Evolutionary conservation across 139 green algal genomes (phyloP), one percentile per base, ranked within the genome.

Genomic region (Tetraselmis striata): DNA sequence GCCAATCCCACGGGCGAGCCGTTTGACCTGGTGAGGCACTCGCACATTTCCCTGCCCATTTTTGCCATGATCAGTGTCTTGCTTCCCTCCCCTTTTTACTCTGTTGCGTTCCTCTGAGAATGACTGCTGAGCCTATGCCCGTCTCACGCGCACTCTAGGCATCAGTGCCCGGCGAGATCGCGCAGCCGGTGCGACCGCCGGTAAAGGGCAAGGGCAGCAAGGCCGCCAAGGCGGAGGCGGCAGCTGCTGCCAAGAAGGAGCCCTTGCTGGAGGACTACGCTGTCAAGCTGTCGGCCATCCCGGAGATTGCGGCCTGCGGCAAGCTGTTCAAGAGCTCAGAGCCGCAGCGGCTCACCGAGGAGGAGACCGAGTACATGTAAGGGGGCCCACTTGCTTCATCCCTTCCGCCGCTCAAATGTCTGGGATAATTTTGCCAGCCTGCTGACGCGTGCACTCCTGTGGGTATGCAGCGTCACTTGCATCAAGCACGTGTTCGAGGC

Each of bases 401-500:
- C 24, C 59, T 75, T n/a, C 59, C 23, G 23, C 22, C 59, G 22
- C 23, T 22, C 59, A 23, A 75, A n/a, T 22, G 23, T 75, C 59
- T 75, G 59, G 23, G 23, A 30, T 30, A 30, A 18, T 79, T 18
- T 79, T 11, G 28, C 2, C 45, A 26, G 25, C 78, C 23, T 74
- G 58, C 58, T 23, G 18, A 23, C 58, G 18, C 23, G 58, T 74
- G 58, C 58, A n/a, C 23, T 18, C 18, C 18, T 74, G 58, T 74
- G 58, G 18, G 18, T 23, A 18, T 67, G 45, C 45, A 67, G 81
- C 59, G 88, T 99, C 28, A 90, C 90, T 76, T 92, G 86, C 32
- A 85, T 98, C 24, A 98, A 98, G 91, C 97, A 99, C 87, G 82
- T 99, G 11, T 98, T 96, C 81, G 89, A 90, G 23, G 80, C 79